Percentiles rank a stretch among this genome's conserved stretches.
Conservation (phyloP, 2,329 filamentous ascomycete genomes). For the Aspergillus tanneri region DNA sequence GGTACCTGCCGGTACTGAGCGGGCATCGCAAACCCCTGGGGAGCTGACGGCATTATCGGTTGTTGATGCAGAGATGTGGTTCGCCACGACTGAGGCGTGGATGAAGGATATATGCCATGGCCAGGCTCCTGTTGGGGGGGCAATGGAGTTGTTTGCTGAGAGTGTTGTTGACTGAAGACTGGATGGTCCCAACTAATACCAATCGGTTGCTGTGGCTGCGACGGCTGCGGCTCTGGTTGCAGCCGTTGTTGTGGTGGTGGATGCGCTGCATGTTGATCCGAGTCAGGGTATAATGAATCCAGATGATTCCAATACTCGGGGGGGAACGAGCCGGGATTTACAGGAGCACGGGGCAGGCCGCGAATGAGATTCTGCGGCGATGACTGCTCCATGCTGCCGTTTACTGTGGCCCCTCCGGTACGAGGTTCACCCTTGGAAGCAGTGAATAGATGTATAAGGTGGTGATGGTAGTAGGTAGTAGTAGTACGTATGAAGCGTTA, state of each 20-base stretch:
- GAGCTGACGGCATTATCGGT: constrained; percentile 21
- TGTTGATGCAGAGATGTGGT: constrained; percentile 32
- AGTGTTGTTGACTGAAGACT: constrained; percentile 32
- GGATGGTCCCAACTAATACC: constrained; percentile 40
- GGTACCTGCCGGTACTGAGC: constrained; percentile 34
- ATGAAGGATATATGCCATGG: constrained; percentile 33
- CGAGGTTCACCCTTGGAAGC: not conserved
- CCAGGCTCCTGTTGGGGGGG: constrained; percentile 26
- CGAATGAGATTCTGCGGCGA: constrained; percentile 31
- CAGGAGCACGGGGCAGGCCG: constrained; percentile 29
- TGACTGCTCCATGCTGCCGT: constrained; percentile 37
- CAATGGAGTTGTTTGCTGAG: constrained; percentile 25
- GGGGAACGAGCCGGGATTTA: constrained; percentile 28
- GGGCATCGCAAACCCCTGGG: constrained; percentile 28
- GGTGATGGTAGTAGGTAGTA: not conserved
- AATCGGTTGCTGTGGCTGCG: constrained; percentile 23
- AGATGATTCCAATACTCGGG: constrained; percentile 41
- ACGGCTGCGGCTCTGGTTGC: constrained; percentile 28
- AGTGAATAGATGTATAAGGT: not conserved
- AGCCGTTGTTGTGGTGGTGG: constrained; percentile 26
- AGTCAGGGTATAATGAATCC: constrained; percentile 31
- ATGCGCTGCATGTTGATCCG: constrained; percentile 25
- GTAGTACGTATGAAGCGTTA: constrained; percentile 3
- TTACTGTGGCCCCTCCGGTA: constrained; percentile 7
- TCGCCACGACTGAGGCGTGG: constrained; percentile 35